These are phyloP conservation scores for Solanum virginianum DNA, from an alignment of 257 asterid genomes.

Conservation along the genomic window DNA sequence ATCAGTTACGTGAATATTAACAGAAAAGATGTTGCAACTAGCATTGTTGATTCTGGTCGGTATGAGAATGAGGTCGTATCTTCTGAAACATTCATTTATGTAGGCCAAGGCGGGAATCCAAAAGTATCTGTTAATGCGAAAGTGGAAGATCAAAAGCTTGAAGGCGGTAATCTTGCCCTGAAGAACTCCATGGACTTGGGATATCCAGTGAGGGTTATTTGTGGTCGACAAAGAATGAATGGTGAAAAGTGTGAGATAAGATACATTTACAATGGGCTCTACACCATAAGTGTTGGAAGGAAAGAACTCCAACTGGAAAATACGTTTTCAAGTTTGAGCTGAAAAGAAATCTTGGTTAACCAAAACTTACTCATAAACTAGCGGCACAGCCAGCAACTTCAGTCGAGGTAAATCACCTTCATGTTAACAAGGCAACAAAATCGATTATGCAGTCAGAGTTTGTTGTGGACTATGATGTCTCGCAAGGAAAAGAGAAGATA, in stretches of 20 bases:
- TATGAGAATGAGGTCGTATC: constrained; percentile 6
- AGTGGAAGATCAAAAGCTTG: constrained; percentile 12
- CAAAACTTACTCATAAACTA: background rate
- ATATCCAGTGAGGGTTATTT: constrained; percentile 28
- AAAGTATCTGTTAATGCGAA: background rate
- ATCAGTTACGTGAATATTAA: constrained; percentile 1
- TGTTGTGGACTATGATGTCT: constrained; percentile 20
- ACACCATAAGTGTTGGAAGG: constrained; percentile 8
- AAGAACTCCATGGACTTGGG: constrained; percentile 9
- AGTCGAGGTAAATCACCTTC: background rate
- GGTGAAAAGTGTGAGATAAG: background rate
- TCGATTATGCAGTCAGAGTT: background rate
- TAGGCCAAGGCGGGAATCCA: constrained; percentile 24
- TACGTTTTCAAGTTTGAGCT: constrained; percentile 28
- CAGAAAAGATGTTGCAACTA: constrained; percentile 1
- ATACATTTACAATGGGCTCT: constrained; percentile 30
- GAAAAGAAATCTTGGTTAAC: constrained; percentile 21
- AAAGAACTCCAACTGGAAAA: constrained; percentile 12
- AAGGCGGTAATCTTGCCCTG: constrained; percentile 26
- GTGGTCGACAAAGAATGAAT: background rate
- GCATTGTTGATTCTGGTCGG: constrained; percentile 21
- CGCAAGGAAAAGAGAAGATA: constrained; percentile 28
- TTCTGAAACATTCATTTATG: constrained; percentile 13
- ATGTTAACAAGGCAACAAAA: background rate
- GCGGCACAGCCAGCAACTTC: background rate